phyloP scores from a whole-genome alignment of 495 filamentous ascomycete genomes.

The Talaromyces ruber region DNA sequence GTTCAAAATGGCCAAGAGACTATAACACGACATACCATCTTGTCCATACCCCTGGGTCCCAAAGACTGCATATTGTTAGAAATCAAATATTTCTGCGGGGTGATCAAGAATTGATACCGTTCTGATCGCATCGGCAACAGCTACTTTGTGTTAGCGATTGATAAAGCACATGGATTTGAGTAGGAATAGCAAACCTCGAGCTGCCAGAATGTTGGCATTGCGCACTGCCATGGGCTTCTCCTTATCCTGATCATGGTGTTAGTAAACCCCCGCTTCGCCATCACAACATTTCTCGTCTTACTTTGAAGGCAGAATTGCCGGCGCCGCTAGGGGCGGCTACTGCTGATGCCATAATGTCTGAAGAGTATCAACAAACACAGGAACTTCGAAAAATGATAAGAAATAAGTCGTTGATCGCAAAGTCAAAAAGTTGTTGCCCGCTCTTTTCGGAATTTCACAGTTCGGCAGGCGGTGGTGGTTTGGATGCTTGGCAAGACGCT shows the following conservation, averaged over 20 bases:
- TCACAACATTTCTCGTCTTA: conserved; percentile 27
- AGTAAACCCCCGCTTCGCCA: conserved; percentile 15
- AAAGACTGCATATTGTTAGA: conserved; percentile 49
- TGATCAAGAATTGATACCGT: conserved; percentile 38
- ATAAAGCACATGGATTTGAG: neutral
- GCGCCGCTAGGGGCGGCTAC: conserved; percentile 41
- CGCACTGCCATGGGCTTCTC: conserved; percentile 97
- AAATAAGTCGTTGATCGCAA: neutral
- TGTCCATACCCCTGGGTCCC: conserved; percentile 83
- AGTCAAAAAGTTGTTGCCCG: conserved; percentile 1
- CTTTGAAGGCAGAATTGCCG: conserved; percentile 74
- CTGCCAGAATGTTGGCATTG: conserved; percentile 90
- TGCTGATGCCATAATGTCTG: conserved; percentile 56
- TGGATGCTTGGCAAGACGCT: conserved; percentile 36
- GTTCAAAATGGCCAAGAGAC: neutral
- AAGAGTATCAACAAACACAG: neutral
- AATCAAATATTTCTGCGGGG: conserved; percentile 22
- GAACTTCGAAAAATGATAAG: neutral
- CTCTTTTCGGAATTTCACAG: conserved; percentile 6
- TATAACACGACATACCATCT: conserved; percentile 55
- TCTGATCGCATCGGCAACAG: conserved; percentile 93
- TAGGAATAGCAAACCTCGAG: conserved; percentile 62
- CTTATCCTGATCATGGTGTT: conserved; percentile 62
- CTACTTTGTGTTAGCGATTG: conserved; percentile 29
- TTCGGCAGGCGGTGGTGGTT: conserved; percentile 27